Base-by-base conservation (phyloP, 2,329 filamentous ascomycete species). In the Penicillium hordei region DNA sequence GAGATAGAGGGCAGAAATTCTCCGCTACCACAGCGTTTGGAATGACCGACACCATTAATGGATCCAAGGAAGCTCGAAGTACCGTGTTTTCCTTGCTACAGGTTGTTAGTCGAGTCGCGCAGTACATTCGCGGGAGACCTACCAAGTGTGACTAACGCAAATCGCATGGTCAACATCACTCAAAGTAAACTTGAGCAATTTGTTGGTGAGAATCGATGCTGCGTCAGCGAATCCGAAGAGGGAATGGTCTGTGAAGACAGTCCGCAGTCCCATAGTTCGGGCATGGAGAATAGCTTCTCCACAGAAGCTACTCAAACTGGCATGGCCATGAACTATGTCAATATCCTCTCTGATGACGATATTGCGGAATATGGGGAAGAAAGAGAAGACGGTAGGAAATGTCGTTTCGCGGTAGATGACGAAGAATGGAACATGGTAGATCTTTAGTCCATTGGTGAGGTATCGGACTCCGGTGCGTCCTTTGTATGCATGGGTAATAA, bases 81-180 rank as follows among this genome's bases (percentile, higher is more conserved):
- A 97, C 94, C 0, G 94, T 99, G 70, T 99, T 99, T 75, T 99
- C 94, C 74, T 99, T 99, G 79, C 92, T 96, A 43, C 33, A 27
- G 19, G 0, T 34, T 29, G 49, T 57, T 25, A 57, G 59, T 64
- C 19, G 31, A 36, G 15, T 23, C 4, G 8, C 25, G 15, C 23
- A 23, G 12, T 3, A 19, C 36, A 33, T 8, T 5, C 8, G 13
- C 6, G 5, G n/a, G 8, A 12, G 1, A 55, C 82, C 62, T 79
- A 94, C 92, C 93, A 97, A 39, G 94, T 99, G 80, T 99, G 93
- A 76, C 92, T 97, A 68, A 99, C 94, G 70, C 94, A 99, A 46
- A 99, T 96, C 60, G 95, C 93, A 81, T 99, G 94, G 71, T 97
- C 94, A 15, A 99, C 93, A 72, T 99, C 94, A 73, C 93, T 97